Evolutionary conservation across 257 asterid species (phyloP).

Genomic region (Solanum neorickii): DNA sequence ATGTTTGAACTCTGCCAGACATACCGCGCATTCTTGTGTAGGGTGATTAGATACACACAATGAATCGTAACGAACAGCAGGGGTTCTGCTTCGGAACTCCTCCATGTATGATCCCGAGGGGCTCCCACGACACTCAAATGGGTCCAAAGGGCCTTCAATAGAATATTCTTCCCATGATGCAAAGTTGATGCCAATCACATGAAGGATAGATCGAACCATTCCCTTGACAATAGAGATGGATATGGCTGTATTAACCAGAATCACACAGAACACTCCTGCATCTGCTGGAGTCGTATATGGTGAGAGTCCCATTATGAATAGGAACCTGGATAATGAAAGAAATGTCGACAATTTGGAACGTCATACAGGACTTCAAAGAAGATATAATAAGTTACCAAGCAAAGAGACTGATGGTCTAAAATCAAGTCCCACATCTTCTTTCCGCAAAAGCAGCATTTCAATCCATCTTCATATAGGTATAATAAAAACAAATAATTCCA

Average conservation of each 20-base stretch:
- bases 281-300: conserved; percentile 75
- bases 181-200: conserved; percentile 57
- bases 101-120: conserved; percentile 68
- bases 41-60: conserved; percentile 11
- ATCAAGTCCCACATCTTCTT: not conserved
- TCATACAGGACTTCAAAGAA: not conserved
- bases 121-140: conserved; percentile 27
- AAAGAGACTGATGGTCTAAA: not conserved
- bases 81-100: conserved; percentile 58
- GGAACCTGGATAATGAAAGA: conserved; percentile 9
- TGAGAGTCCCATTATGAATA: conserved; percentile 60
- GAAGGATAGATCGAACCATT: conserved; percentile 53
- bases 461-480: not conserved
- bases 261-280: conserved; percentile 72
- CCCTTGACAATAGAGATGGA: conserved; percentile 74
- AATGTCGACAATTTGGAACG: not conserved
- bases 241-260: conserved; percentile 70
- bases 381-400: not conserved
- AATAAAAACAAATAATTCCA: not conserved
- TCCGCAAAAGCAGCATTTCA: not conserved
- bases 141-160: conserved; percentile 22
- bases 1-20: conserved; percentile 54
- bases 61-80: conserved; percentile 47
- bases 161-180: conserved; percentile 61
- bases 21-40: conserved; percentile 60